Evolutionary conservation across 208 protist species (phyloP).

Genomic region (Wallacemonas rigidus): DNA sequence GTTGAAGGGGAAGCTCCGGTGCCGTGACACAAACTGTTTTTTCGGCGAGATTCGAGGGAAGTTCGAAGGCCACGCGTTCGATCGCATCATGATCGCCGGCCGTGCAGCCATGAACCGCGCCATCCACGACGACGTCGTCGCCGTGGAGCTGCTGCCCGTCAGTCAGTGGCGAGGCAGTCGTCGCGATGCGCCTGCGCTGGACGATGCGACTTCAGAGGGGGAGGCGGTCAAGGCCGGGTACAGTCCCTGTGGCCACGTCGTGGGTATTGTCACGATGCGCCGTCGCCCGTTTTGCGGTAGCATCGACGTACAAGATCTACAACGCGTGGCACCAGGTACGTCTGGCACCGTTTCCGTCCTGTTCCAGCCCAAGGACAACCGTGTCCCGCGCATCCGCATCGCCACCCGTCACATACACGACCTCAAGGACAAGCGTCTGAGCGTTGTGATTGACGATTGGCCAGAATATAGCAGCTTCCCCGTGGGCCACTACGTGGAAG

Average conservation of each 20-base stretch:
- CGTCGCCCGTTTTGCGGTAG: conserved; percentile 88
- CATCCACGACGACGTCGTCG: conserved; percentile 85
- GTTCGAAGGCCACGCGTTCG: conserved; percentile 77
- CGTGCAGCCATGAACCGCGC: conserved; percentile 86
- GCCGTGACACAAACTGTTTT: conserved; percentile 83
- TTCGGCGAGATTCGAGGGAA: conserved; percentile 88
- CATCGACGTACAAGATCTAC: conserved; percentile 74
- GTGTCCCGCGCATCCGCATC: conserved; percentile 91
- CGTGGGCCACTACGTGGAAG: conserved; percentile 92
- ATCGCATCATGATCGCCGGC: conserved; percentile 76
- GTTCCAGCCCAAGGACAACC: conserved; percentile 87
- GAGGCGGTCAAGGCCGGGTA: conserved; percentile 66
- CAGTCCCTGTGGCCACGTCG: conserved; percentile 65
- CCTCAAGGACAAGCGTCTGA: conserved; percentile 90
- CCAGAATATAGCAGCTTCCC: conserved; percentile 88
- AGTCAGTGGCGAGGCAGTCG: conserved; percentile 40
- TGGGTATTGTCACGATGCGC: conserved; percentile 68
- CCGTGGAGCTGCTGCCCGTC: conserved; percentile 69
- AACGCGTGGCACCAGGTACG: conserved; percentile 31
- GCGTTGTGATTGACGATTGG: conserved; percentile 97
- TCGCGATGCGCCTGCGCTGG: conserved; percentile 22
- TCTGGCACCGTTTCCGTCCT: conserved; percentile 79
- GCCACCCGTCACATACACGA: conserved; percentile 70
- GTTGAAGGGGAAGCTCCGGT: conserved; percentile 76
- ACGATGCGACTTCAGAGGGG: conserved; percentile 40